phyloP scores from a whole-genome alignment of 495 filamentous ascomycete species.

The Xylaria scruposa region DNA sequence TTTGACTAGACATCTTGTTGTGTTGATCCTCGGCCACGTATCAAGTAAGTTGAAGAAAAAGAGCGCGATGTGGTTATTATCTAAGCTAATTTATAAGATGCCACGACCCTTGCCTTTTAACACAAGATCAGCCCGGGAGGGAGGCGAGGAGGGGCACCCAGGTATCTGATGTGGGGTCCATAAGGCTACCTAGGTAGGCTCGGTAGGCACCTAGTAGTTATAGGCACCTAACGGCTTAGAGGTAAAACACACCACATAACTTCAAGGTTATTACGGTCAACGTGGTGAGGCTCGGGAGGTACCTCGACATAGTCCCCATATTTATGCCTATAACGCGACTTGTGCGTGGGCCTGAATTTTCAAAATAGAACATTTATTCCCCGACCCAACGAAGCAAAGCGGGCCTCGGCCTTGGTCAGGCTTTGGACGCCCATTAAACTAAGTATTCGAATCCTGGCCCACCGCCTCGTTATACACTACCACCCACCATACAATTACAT shows the following conservation, averaged over 20 bases:
- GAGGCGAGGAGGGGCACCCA: not conserved
- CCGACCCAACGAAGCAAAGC: not conserved
- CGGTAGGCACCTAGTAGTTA: not conserved
- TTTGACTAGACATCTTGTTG: slow-evolving; percentile 64
- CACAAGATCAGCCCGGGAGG: not conserved
- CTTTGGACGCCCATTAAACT: not conserved
- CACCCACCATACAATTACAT: slow-evolving; percentile 13
- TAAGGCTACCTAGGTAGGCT: not conserved
- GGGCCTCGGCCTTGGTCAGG: not conserved
- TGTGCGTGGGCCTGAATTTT: not conserved
- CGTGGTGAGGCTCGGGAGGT: not conserved
- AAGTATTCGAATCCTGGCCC: slow-evolving; percentile 21
- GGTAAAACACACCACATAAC: not conserved
- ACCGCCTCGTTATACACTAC: slow-evolving; percentile 20
- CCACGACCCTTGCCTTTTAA: not conserved
- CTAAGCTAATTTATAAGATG: not conserved
- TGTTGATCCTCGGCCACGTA: not conserved
- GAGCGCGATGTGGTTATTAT: too few relatives aligned
- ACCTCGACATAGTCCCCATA: not conserved
- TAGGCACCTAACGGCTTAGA: not conserved
- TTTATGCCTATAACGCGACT: slow-evolving; percentile 13
- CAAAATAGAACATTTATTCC: slow-evolving; percentile 5
- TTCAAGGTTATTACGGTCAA: too few relatives aligned
- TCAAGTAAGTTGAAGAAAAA: not conserved
- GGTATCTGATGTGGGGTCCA: not conserved